Conservation (phyloP, 2,329 filamentous ascomycete genomes). For the Pseudogymnoascus sp. region DNA sequence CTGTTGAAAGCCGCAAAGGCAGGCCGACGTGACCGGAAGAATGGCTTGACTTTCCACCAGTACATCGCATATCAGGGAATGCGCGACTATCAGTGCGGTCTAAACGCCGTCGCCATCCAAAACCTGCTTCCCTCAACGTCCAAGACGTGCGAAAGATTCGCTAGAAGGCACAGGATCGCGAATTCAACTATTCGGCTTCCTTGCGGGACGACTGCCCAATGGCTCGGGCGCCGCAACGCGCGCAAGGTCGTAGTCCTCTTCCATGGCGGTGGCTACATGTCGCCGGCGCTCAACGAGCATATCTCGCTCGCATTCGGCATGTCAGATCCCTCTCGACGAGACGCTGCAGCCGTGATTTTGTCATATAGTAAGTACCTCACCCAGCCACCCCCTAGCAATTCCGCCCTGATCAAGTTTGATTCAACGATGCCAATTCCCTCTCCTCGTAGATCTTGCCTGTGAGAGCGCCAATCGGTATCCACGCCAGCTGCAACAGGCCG, state of each 20-base stretch:
- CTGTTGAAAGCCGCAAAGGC: neutral
- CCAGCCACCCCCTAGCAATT: neutral
- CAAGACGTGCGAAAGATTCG: neutral
- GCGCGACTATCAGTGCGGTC: neutral
- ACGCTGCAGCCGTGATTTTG: constrained; percentile 29
- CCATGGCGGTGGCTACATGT: constrained; percentile 47
- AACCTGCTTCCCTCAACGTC: neutral
- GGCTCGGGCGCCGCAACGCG: constrained; percentile 34
- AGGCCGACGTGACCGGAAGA: neutral
- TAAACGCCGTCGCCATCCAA: neutral
- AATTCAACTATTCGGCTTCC: neutral
- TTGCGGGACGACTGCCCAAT: constrained; percentile 35
- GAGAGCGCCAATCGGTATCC: constrained; percentile 33
- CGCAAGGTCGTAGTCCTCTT: constrained; percentile 38
- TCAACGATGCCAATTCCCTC: neutral
- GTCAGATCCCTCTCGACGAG: neutral
- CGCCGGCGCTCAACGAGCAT: constrained; percentile 39
- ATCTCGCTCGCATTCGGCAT: constrained; percentile 29
- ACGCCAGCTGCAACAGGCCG: constrained; percentile 38
- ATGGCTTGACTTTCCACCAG: neutral
- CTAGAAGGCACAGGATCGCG: neutral
- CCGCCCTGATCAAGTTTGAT: neutral
- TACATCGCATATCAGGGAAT: neutral
- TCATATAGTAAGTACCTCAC: constrained; percentile 34
- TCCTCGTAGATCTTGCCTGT: constrained; percentile 34